These are phyloP conservation scores for Chaetomium sp. DNA, from an alignment of 2,329 filamentous ascomycete species.

Conservation along the genomic window DNA sequence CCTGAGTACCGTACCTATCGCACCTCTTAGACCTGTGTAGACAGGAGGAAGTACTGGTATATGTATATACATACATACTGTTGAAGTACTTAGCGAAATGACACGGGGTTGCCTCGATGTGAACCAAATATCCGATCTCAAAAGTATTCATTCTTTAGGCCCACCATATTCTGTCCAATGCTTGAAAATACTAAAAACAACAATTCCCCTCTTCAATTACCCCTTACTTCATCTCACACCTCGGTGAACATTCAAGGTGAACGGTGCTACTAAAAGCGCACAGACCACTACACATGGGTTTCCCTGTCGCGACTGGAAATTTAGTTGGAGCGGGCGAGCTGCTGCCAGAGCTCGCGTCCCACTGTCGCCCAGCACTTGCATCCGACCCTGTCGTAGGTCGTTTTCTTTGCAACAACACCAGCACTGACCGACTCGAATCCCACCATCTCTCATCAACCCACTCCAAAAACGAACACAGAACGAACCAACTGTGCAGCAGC, in stretches of 20 bases:
- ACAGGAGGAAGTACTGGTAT: background rate
- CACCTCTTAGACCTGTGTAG: background rate
- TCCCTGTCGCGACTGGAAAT: constrained; percentile 1
- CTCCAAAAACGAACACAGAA: constrained; percentile 9
- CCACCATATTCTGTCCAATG: background rate
- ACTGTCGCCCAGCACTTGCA: background rate
- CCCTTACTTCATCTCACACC: background rate
- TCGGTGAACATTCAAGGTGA: background rate
- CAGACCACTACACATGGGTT: background rate
- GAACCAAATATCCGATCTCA: too few relatives aligned
- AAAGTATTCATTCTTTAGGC: too few relatives aligned
- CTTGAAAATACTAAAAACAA: background rate
- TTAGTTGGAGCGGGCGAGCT: background rate
- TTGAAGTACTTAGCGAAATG: background rate
- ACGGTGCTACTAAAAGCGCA: background rate
- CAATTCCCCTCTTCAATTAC: background rate
- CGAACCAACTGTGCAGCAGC: constrained; percentile 21
- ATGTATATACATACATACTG: background rate
- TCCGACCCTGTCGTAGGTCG: background rate
- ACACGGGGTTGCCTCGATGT: background rate
- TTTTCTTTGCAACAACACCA: background rate
- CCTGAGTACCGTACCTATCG: background rate
- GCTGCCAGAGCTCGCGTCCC: background rate
- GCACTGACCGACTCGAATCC: constrained; percentile 17
- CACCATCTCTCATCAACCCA: background rate